A percentile compares a stretch with the other conserved stretches of the same genome.
These are phyloP conservation scores for Quercus aquifolioides DNA, from an alignment of 306 rosid species.

Conservation along the genomic window DNA sequence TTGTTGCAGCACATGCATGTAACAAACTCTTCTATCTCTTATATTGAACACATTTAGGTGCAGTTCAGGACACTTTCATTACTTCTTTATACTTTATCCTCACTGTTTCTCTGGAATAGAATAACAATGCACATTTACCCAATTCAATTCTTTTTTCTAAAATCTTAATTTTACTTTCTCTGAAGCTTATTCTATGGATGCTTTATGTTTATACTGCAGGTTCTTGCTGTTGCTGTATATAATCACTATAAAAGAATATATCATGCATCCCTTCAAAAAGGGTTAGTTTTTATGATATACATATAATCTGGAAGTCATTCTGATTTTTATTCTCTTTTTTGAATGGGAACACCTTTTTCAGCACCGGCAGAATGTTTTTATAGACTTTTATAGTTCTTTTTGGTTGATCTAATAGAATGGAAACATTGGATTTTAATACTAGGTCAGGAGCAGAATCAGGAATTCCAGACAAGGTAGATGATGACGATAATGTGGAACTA, in stretches of 20 bases:
- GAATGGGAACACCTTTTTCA: not conserved
- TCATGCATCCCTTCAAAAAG: slow-evolving; percentile 66
- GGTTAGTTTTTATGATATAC: slow-evolving; percentile 46
- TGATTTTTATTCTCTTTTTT: not conserved
- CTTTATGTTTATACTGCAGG: slow-evolving; percentile 54
- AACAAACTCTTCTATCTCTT: not conserved
- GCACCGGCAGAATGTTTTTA: slow-evolving; percentile 10
- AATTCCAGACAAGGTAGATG: slow-evolving; percentile 44
- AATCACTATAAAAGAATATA: slow-evolving; percentile 93
- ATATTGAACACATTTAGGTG: not conserved
- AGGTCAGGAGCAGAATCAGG: slow-evolving; percentile 63
- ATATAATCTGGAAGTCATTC: not conserved
- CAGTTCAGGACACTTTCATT: not conserved
- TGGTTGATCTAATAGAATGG: slow-evolving; percentile 18
- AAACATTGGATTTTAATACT: slow-evolving; percentile 35
- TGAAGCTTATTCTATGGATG: slow-evolving; percentile 18
- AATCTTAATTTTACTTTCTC: not conserved
- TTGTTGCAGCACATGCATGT: not conserved
- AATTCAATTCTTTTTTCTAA: not conserved
- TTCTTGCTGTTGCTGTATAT: slow-evolving; percentile 96
- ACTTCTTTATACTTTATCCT: not conserved
- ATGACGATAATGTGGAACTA: slow-evolving; percentile 77
- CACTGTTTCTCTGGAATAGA: not conserved
- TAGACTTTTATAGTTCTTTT: slow-evolving; percentile 6
- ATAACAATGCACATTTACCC: not conserved